These are phyloP conservation scores for Papilionanthe hybrid DNA, from an alignment of 116 monocot species.

Conservation along the genomic window DNA sequence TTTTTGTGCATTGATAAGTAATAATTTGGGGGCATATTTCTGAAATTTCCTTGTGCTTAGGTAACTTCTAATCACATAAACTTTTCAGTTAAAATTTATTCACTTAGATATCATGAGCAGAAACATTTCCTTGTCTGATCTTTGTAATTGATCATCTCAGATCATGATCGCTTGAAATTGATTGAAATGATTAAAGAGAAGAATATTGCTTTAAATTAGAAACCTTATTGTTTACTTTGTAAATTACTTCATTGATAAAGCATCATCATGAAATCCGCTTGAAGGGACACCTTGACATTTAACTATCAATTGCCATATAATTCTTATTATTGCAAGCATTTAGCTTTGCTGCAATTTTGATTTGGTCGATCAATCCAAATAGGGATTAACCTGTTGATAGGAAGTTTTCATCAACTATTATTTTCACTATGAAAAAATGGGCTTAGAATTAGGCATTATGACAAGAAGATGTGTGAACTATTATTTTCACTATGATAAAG, in stretches of 20 bases:
- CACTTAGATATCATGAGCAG: too few species aligned
- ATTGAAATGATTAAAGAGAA: neutral
- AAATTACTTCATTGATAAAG: too few species aligned
- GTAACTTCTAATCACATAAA: too few species aligned
- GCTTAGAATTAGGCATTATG: neutral
- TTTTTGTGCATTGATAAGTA: too few species aligned
- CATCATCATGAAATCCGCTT: too few species aligned
- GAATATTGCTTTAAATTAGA: neutral
- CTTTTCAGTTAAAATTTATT: too few species aligned
- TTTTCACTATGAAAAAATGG: conserved; percentile 3
- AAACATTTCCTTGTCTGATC: too few species aligned
- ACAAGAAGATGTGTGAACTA: neutral
- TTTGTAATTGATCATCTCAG: too few species aligned
- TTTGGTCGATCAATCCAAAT: neutral
- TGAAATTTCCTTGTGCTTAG: too few species aligned
- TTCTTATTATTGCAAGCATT: neutral
- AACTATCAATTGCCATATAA: neutral
- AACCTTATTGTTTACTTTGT: neutral
- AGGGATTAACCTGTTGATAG: neutral
- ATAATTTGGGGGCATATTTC: too few species aligned
- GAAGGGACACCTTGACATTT: neutral
- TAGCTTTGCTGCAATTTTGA: neutral
- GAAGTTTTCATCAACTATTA: neutral
- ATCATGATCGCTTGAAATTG: neutral
- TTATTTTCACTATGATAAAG: too few species aligned